Base-by-base conservation (phyloP, 345 rosid species). In the Turnera subulata region DNA sequence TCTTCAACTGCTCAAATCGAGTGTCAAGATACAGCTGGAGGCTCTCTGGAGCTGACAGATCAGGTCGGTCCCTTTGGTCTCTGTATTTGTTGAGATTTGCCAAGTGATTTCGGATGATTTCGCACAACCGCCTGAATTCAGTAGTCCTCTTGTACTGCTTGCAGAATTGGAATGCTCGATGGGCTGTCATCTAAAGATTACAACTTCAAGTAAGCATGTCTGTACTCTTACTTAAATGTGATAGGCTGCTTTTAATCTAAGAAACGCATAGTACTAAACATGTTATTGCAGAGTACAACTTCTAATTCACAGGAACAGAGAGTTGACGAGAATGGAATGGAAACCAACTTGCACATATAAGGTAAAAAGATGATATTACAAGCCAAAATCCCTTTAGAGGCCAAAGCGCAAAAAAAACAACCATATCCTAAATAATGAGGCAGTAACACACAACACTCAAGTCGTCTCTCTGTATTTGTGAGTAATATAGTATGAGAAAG, bases 51-150 rank as follows among this genome's bases (percentile, higher is more conserved):
- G 96, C 87, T 17, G 99, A 73, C 16, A 94, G 76, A 72, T 90
- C 99, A 75, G 99, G 99, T 24, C 99, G 77, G 60, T 94, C 99
- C 78, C 99, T 90, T 68, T 94, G 99, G 57, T 90, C 99, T 69
- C 96, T 84, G 64, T 94, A 94, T 59, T 94, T 90, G 75, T 88
- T 94, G 50, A 94, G 91, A 62, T 94, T 94, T 6, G 85, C 76
- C 54, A 94, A 71, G 79, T 94, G 99, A 50, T 88, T 94, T 72
- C 97, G 80, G 59, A 90, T 94, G 46, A 94, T 94, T 79, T 94
- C 99, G 68, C 97, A 94, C 25, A 94, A 75, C 63, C 99, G 83
- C 50, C 97, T 88, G 54, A 94, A 94, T 59, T 90, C 99, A 2
- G 99, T 94, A 53, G 96, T 85, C 26, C 99, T 69, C 62, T 80